Conservation (phyloP, 345 rosid genomes). For the Aurinia saxatilis region DNA sequence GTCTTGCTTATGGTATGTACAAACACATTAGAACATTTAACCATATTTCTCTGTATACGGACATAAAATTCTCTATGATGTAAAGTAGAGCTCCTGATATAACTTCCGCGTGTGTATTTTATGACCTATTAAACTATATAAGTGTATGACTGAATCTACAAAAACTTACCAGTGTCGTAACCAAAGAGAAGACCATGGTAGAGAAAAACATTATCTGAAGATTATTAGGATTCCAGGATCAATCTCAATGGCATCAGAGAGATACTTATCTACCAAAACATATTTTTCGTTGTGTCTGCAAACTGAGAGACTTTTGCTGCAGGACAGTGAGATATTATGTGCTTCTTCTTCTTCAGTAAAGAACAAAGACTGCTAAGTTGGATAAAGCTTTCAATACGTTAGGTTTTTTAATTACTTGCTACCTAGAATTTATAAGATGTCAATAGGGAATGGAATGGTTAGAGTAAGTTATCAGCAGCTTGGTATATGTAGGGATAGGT, state of each 20-base stretch:
- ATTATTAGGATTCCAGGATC: too few species aligned
- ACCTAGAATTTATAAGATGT: neutral
- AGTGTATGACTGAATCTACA: neutral
- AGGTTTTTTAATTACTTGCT: neutral
- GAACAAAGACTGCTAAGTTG: too few species aligned
- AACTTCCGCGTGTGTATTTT: conserved; percentile 45
- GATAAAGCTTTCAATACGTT: too few species aligned
- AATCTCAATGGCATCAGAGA: too few species aligned
- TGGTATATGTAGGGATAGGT: conserved; percentile 91
- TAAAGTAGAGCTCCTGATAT: conserved; percentile 90
- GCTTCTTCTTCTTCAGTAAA: too few species aligned
- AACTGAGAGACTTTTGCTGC: too few species aligned
- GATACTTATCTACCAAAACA: too few species aligned
- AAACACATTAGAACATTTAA: conserved; percentile 60
- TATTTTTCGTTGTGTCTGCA: too few species aligned
- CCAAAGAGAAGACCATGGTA: conserved; percentile 84
- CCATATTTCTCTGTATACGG: conserved; percentile 52
- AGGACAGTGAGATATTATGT: too few species aligned
- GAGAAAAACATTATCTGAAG: conserved; percentile 59
- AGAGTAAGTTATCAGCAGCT: conserved; percentile 71
- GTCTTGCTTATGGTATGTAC: neutral
- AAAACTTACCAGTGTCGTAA: conserved; percentile 66
- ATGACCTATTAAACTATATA: neutral
- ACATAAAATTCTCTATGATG: conserved; percentile 58
- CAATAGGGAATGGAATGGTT: neutral